These are phyloP conservation scores for Dothideomycetes sp. DNA, from an alignment of 2,329 filamentous ascomycete genomes.

Conservation along the genomic window DNA sequence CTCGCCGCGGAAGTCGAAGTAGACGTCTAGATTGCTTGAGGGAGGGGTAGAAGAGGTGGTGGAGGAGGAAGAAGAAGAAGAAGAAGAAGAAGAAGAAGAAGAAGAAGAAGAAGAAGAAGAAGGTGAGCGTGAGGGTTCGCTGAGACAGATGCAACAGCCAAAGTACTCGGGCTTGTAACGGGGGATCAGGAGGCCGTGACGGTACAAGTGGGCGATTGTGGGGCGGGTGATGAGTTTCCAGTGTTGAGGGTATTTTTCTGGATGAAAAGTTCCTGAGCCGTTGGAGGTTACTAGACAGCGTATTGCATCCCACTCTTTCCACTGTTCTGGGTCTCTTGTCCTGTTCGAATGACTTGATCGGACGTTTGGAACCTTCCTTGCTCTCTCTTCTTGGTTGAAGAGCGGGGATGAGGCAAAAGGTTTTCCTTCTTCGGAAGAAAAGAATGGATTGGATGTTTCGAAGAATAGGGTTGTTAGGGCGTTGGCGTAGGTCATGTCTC, in stretches of 20 bases:
- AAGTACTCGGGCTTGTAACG: conserved; percentile 23
- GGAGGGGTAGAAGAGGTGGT: no score
- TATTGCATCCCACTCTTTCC: conserved; percentile 29
- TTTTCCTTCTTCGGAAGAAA: conserved; percentile 27
- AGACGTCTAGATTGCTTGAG: conserved; percentile 33
- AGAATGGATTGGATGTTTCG: conserved; percentile 25
- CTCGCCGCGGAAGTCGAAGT: conserved; percentile 33
- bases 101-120: no score
- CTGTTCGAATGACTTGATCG: conserved; percentile 32
- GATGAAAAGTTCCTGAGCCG: neutral
- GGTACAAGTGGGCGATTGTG: conserved; percentile 38
- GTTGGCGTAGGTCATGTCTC: conserved; percentile 32
- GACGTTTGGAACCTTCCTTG: conserved; percentile 29
- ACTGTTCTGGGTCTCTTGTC: conserved; percentile 25
- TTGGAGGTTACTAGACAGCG: conserved; percentile 9
- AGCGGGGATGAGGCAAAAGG: conserved; percentile 30
- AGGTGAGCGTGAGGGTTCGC: conserved; percentile 30
- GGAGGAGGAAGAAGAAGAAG: no score
- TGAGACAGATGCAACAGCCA: conserved; percentile 31
- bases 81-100: no score
- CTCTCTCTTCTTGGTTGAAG: conserved; percentile 33
- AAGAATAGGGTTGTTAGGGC: conserved; percentile 34
- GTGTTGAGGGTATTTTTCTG: conserved; percentile 18
- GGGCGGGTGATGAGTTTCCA: conserved; percentile 27
- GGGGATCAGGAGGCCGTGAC: conserved; percentile 35